Percentiles rank a stretch among this genome's conserved stretches.
phyloP scores from a whole-genome alignment of 257 asterid genomes.

The Ocimum tenuiflorum region DNA sequence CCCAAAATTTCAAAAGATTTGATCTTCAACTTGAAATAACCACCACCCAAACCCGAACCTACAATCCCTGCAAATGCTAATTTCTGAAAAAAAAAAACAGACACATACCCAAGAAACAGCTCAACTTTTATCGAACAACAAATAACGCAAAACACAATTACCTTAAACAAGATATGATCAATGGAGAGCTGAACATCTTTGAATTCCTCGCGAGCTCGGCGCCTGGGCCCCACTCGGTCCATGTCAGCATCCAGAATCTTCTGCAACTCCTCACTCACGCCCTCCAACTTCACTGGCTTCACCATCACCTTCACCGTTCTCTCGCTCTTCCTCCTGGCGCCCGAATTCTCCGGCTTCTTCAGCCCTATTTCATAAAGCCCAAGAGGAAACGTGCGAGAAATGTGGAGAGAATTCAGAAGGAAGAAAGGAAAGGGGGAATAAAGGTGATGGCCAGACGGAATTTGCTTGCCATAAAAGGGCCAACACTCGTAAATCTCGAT shows the following conservation, averaged over 20 bases:
- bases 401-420: background rate
- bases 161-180: conserved; percentile 89
- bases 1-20: background rate
- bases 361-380: background rate
- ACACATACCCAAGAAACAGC: background rate
- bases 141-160: conserved; percentile 9
- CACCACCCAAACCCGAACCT: background rate
- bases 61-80: background rate
- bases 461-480: background rate
- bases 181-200: conserved; percentile 74
- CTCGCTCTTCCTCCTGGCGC: conserved; percentile 1
- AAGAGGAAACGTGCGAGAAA: background rate
- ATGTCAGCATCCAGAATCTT: conserved; percentile 62
- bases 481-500: background rate
- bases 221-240: conserved; percentile 69
- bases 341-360: conserved; percentile 16
- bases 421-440: background rate
- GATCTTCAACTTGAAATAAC: background rate
- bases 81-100: background rate
- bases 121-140: background rate
- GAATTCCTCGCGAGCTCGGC: conserved; percentile 83
- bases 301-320: conserved; percentile 33
- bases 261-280: conserved; percentile 52
- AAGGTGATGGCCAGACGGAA: background rate
- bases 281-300: conserved; percentile 41